Evolutionary conservation across 371 early-diverging fungal species (phyloP), one percentile per base, ranked within the genome.

Genomic region (Mortierella sp.): DNA sequence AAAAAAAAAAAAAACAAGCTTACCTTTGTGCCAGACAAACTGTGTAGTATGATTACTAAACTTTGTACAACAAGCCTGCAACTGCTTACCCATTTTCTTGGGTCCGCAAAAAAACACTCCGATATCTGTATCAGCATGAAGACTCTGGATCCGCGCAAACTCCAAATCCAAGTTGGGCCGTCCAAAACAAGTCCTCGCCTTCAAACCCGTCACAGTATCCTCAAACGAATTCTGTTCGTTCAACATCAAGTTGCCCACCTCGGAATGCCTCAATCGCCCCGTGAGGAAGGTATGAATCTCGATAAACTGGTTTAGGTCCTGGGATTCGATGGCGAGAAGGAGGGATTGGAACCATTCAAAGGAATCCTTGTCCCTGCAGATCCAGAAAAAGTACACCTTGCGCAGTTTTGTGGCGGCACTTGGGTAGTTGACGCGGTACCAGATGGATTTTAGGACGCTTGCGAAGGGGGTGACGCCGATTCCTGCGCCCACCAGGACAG

Each of bases 361-460:
- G 42, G 94, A 92, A 82, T 92, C 85, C 45, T 89, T 83, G 87
- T 97, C 97, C 47, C 96, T 91, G 87, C 95, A 95, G 74, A 94
- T 91, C 97, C 97, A 97, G 89, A 96, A 90, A 79, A 97, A 96
- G 87, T 97, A 96, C 11, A 95, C 95, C 84, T 97, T 96, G 82
- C 91, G 90, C 70, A 96, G 88, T 31, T 90, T 90, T 68, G 89
- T 89, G 19, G 81, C 74, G 45, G 82, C 77, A 54, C 80, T 87
- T 19, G 83, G 87, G 63, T 88, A 89, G 78, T 88, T 89, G 68
- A 88, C 87, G 3, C 89, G 80, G 77, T 88, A 87, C 86, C 90
- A 90, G 65, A 90, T 89, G 19, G 83, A 86, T 74, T 90, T 84
- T 19, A 89, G 73, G 63, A 88, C 88, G 68, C 81, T 83, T 42